Evolutionary conservation across 2,329 filamentous ascomycete species (phyloP).

Genomic region (Talaromyces sp.): DNA sequence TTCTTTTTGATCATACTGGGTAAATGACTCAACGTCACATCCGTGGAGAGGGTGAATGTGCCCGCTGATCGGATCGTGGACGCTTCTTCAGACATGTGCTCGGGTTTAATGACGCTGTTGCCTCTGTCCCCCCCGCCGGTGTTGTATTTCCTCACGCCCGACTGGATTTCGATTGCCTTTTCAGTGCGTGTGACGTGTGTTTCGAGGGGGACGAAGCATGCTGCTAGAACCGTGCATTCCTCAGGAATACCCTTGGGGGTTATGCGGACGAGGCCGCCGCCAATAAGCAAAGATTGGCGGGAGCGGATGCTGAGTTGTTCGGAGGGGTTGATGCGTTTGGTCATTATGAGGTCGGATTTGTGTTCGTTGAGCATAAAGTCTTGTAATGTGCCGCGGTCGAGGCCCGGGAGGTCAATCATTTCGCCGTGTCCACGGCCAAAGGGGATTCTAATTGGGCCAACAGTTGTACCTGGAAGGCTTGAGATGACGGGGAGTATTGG

Average conservation of each 20-base stretch:
- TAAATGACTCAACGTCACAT: conserved; percentile 77
- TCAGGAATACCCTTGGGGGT: conserved; percentile 61
- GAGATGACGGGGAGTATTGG: conserved; percentile 86
- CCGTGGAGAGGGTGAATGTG: conserved; percentile 70
- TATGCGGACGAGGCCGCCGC: conserved; percentile 82
- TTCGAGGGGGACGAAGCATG: conserved; percentile 78
- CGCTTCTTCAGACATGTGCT: conserved; percentile 43
- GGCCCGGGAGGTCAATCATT: conserved; percentile 85
- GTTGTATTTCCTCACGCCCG: conserved; percentile 57
- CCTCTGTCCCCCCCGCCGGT: conserved; percentile 42
- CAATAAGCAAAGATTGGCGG: conserved; percentile 77
- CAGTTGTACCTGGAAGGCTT: conserved; percentile 85
- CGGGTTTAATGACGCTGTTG: conserved; percentile 62
- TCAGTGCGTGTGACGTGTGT: conserved; percentile 74
- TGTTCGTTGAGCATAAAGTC: conserved; percentile 66
- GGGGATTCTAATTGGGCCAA: conserved; percentile 87
- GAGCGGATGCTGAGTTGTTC: conserved; percentile 67
- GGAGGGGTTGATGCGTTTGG: conserved; percentile 67
- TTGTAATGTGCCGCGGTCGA: conserved; percentile 72
- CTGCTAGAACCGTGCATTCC: conserved; percentile 69
- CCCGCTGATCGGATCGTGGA: conserved; percentile 67
- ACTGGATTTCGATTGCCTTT: conserved; percentile 75
- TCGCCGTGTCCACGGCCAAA: conserved; percentile 86
- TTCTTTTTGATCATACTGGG: conserved; percentile 69
- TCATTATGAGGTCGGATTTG: conserved; percentile 73